These are phyloP conservation scores for Tylopilus felleus DNA, from an alignment of 768 basidiomycete species.

Conservation along the genomic window DNA sequence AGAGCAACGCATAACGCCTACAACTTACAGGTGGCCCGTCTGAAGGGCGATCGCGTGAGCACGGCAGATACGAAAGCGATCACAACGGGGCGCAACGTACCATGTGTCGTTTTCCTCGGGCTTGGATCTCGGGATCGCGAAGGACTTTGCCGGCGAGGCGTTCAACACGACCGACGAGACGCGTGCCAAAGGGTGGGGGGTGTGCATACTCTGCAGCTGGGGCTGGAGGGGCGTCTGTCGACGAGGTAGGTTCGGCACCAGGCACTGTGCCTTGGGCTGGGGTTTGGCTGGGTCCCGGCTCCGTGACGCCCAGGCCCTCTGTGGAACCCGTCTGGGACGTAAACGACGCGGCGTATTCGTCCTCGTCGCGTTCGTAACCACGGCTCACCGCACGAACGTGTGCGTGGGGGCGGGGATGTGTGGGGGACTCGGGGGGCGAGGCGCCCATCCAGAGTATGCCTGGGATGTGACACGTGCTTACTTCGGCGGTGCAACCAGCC, in stretches of 20 bases:
- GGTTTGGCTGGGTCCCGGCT: neutral
- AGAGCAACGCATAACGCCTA: no score
- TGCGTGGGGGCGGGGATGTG: no score
- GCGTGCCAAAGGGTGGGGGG: neutral
- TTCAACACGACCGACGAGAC: conserved; percentile 14
- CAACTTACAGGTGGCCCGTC: neutral
- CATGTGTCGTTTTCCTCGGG: conserved; percentile 17
- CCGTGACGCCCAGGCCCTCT: no score
- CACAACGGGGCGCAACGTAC: neutral
- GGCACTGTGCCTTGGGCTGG: no score
- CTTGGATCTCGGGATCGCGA: conserved; percentile 17
- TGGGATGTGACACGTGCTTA: conserved; percentile 4
- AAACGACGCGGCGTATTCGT: conserved; percentile 5
- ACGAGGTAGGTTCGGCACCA: neutral
- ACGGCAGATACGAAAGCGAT: no score
- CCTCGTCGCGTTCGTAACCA: conserved; percentile 23
- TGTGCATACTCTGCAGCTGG: neutral
- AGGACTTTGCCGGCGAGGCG: conserved; percentile 18
- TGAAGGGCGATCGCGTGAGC: neutral
- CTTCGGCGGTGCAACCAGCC: conserved; percentile 16
- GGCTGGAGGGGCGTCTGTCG: neutral
- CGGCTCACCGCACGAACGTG: neutral
- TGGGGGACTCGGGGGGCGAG: neutral
- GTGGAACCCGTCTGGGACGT: neutral
- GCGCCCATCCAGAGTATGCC: conserved; percentile 2